Evolutionary conservation across 2,329 filamentous ascomycete species (phyloP).

Genomic region (Aspergillus vadensis): DNA sequence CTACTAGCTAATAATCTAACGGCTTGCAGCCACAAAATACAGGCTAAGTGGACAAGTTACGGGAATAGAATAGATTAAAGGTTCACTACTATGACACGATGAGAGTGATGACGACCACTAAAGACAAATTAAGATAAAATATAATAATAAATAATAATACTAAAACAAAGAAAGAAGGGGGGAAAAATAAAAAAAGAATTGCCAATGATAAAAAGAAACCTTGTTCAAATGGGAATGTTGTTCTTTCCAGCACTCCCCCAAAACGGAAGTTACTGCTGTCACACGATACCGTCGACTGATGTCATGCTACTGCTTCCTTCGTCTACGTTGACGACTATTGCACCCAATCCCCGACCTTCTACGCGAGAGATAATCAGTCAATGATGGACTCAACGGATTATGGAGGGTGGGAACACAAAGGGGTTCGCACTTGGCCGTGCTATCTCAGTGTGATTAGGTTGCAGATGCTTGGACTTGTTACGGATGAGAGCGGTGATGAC

Average conservation of each 20-base stretch:
- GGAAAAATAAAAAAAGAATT: neutral
- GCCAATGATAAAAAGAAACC: neutral
- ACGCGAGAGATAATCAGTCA: neutral
- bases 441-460: slow-evolving; percentile 19
- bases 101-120: neutral
- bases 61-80: no score
- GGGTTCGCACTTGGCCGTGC: slow-evolving; percentile 7
- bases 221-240: neutral
- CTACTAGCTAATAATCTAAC: no score
- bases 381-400: neutral
- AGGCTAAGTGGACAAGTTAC: no score
- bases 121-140: neutral
- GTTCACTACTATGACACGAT: no score
- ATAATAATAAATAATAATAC: neutral
- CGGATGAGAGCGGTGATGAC: neutral
- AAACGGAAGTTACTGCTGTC: slow-evolving; percentile 14
- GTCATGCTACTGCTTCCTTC: slow-evolving; percentile 15
- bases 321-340: neutral
- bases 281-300: slow-evolving; percentile 20
- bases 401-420: slow-evolving; percentile 10
- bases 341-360: neutral
- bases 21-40: no score
- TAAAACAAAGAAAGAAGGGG: no score
- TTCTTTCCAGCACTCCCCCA: neutral
- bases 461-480: slow-evolving; percentile 16